Evolutionary conservation across 2,329 filamentous ascomycete genomes (phyloP).

Genomic region (Colletotrichum salicis): DNA sequence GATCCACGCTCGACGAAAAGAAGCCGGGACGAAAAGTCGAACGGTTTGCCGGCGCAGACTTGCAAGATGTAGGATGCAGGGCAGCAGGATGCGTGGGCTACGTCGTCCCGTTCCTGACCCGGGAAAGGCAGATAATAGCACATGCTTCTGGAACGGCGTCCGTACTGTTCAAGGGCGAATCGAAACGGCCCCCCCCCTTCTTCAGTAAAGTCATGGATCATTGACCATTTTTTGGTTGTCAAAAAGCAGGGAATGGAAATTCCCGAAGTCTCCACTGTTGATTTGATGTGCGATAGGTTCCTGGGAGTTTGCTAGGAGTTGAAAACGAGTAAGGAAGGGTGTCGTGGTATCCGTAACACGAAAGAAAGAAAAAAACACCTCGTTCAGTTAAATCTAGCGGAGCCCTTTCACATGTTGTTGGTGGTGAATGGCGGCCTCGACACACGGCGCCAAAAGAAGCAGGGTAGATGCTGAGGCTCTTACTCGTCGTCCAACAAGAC

Average conservation of each 20-base stretch:
- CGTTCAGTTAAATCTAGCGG: not conserved
- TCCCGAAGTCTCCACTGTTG: not conserved
- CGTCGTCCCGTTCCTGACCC: not conserved
- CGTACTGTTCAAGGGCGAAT: not conserved
- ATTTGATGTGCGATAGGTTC: conserved; percentile 10
- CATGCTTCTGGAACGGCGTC: conserved; percentile 15
- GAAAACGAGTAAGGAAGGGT: conserved; percentile 7
- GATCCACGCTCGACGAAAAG: conserved; percentile 33
- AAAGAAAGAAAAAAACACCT: not conserved
- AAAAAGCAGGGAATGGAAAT: conserved; percentile 10
- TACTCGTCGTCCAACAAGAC: not conserved
- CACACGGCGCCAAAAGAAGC: conserved; percentile 2
- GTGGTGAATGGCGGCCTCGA: not conserved
- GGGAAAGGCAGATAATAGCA: not conserved
- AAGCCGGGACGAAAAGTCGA: conserved; percentile 24
- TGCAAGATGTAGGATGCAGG: not conserved
- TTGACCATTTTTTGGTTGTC: not conserved
- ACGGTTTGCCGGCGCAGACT: not conserved
- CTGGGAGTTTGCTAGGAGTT: not conserved
- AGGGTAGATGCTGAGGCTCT: not conserved
- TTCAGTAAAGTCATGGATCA: not conserved
- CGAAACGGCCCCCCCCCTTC: not conserved
- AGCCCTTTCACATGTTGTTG: conserved; percentile 25
- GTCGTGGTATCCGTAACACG: conserved; percentile 10
- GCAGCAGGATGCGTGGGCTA: not conserved